Evolutionary conservation across 1,284 basidiomycete species (phyloP).

Genomic region (Ustilago trichophora): DNA sequence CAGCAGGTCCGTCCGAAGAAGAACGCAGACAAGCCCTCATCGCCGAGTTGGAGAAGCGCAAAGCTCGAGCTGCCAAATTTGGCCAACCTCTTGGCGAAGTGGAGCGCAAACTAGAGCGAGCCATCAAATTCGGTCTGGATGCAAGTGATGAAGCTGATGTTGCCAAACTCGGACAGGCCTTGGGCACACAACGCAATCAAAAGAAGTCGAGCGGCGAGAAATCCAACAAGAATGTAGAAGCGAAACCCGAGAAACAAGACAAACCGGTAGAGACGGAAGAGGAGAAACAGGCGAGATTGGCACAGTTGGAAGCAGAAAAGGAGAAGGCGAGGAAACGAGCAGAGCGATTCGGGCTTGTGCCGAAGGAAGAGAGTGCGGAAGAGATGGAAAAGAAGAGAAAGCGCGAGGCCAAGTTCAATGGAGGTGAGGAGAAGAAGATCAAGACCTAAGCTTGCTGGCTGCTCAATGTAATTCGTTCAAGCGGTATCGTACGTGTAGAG

Average conservation of each 20-base stretch:
- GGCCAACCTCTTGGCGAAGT: constrained; percentile 55
- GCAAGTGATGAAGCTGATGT: constrained; percentile 22
- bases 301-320: constrained; percentile 36
- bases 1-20: constrained; percentile 14
- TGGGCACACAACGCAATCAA: constrained; percentile 3
- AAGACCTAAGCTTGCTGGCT: constrained; percentile 10
- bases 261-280: constrained; percentile 33
- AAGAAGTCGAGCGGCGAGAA: background rate
- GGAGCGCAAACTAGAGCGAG: constrained; percentile 56
- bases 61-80: constrained; percentile 57
- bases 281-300: constrained; percentile 22
- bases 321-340: constrained; percentile 48
- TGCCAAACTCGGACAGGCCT: constrained; percentile 22
- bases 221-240: background rate
- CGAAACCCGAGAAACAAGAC: background rate
- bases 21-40: constrained; percentile 44
- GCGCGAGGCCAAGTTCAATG: constrained; percentile 2
- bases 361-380: background rate
- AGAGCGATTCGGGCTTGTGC: constrained; percentile 51
- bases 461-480: too few species aligned
- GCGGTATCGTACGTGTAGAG: too few species aligned
- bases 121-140: constrained; percentile 60
- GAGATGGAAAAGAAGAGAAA: constrained; percentile 50
- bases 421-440: constrained; percentile 15
- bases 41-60: constrained; percentile 60